These are phyloP conservation scores for Rhodocollybia butyracea DNA, from an alignment of 768 basidiomycete genomes.

Conservation along the genomic window DNA sequence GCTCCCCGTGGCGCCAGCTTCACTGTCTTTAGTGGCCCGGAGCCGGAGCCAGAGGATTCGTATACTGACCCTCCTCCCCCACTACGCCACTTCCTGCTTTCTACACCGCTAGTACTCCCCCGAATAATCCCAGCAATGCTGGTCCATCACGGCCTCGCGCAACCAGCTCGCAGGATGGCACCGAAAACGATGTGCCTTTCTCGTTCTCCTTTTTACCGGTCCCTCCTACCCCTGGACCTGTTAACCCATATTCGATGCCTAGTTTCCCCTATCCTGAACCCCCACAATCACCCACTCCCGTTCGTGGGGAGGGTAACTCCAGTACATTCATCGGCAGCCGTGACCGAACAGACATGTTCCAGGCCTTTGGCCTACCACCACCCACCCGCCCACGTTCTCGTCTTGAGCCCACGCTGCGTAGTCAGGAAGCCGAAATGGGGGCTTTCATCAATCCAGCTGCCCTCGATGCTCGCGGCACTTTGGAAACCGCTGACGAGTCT, in stretches of 20 bases:
- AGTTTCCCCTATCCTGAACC: conserved; percentile 52
- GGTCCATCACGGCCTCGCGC: conserved; percentile 15
- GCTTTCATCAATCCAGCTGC: conserved; percentile 41
- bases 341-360: conserved; percentile 43
- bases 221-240: conserved; percentile 49
- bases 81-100: conserved; percentile 51
- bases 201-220: conserved; percentile 48
- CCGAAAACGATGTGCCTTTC: conserved; percentile 55
- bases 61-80: conserved; percentile 44
- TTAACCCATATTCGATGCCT: conserved; percentile 30
- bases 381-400: conserved; percentile 38
- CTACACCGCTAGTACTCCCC: conserved; percentile 42
- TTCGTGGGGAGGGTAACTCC: conserved; percentile 22
- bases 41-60: conserved; percentile 23
- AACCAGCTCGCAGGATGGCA: conserved; percentile 46
- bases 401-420: conserved; percentile 25
- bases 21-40: conserved; percentile 46
- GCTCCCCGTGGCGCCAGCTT: conserved; percentile 35
- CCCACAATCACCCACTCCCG: conserved; percentile 56
- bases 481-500: conserved; percentile 28
- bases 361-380: conserved; percentile 42
- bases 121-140: conserved; percentile 26
- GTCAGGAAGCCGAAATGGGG: conserved; percentile 24
- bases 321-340: conserved; percentile 5
- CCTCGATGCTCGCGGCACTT: conserved; percentile 29